These are phyloP conservation scores for Borovskyia barvae DNA, from an alignment of 208 protist genomes.

Conservation along the genomic window DNA sequence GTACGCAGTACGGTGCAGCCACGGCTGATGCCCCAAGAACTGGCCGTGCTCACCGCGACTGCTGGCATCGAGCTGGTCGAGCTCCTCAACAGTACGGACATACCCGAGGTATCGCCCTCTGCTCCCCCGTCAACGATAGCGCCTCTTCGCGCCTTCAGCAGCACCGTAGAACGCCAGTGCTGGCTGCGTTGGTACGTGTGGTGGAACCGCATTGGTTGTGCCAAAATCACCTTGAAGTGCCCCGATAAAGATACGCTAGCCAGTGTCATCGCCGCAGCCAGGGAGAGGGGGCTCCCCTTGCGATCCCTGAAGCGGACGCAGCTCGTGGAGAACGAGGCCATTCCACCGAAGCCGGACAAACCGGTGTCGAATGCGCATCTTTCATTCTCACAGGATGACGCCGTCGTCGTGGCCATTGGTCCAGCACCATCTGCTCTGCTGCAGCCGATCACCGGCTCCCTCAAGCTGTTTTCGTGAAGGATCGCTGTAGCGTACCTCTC, in stretches of 20 bases:
- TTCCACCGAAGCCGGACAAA: not conserved
- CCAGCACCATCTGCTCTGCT: slow-evolving; percentile 47
- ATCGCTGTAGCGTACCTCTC: not conserved
- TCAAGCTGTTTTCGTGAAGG: slow-evolving; percentile 66
- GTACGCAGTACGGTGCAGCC: slow-evolving; percentile 39
- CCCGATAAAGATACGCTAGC: slow-evolving; percentile 28
- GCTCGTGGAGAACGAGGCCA: not conserved
- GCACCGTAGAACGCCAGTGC: slow-evolving; percentile 14
- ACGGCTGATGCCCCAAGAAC: slow-evolving; percentile 41
- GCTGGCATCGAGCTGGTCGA: slow-evolving; percentile 52
- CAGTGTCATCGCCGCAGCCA: slow-evolving; percentile 16
- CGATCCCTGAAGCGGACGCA: too few species aligned
- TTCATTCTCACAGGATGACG: slow-evolving; percentile 1
- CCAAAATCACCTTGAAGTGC: slow-evolving; percentile 64
- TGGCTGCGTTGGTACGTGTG: slow-evolving; percentile 66
- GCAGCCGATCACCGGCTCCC: slow-evolving; percentile 57
- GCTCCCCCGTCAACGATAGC: not conserved
- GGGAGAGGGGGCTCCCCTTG: slow-evolving; percentile 30
- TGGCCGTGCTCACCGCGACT: slow-evolving; percentile 33
- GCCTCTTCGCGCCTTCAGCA: not conserved
- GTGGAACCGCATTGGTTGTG: slow-evolving; percentile 67
- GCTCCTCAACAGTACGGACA: not conserved
- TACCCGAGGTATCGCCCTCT: not conserved
- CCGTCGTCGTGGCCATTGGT: slow-evolving; percentile 56
- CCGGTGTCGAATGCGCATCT: not conserved